phyloP scores from a whole-genome alignment of 257 asterid genomes.

The Galeopsis tetrahit region DNA sequence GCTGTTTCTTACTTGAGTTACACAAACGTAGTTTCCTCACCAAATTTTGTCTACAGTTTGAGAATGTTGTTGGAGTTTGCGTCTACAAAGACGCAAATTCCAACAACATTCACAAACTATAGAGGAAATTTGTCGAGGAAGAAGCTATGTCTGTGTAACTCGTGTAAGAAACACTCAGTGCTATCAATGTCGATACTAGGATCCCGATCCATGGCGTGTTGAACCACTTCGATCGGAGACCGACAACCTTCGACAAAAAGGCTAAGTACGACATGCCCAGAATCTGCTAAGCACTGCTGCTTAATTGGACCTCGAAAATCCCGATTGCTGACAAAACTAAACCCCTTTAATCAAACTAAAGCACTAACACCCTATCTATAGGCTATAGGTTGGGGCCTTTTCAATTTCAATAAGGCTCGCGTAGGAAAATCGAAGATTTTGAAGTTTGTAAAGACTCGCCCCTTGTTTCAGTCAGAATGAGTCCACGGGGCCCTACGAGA shows the following conservation, averaged over 20 bases:
- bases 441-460: too few relatives aligned
- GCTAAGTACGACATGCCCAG: slow-evolving; percentile 57
- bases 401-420: too few relatives aligned
- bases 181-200: slow-evolving; percentile 49
- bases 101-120: slow-evolving; percentile 73
- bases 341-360: too few relatives aligned
- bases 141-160: slow-evolving; percentile 57
- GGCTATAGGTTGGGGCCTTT: too few relatives aligned
- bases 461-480: too few relatives aligned
- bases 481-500: not conserved
- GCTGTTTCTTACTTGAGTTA: slow-evolving; percentile 65
- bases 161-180: slow-evolving; percentile 62
- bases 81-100: slow-evolving; percentile 72
- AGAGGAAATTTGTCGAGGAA: slow-evolving; percentile 65
- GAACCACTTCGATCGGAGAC: slow-evolving; percentile 59
- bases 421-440: too few relatives aligned
- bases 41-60: slow-evolving; percentile 69
- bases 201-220: slow-evolving; percentile 83
- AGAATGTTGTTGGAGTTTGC: slow-evolving; percentile 81
- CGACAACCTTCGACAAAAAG: slow-evolving; percentile 47
- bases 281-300: too few relatives aligned
- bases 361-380: too few relatives aligned
- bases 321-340: too few relatives aligned
- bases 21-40: slow-evolving; percentile 53
- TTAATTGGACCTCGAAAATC: too few relatives aligned